Evolutionary conservation across 306 rosid genomes (phyloP).

Genomic region (Abrus pulchellus): DNA sequence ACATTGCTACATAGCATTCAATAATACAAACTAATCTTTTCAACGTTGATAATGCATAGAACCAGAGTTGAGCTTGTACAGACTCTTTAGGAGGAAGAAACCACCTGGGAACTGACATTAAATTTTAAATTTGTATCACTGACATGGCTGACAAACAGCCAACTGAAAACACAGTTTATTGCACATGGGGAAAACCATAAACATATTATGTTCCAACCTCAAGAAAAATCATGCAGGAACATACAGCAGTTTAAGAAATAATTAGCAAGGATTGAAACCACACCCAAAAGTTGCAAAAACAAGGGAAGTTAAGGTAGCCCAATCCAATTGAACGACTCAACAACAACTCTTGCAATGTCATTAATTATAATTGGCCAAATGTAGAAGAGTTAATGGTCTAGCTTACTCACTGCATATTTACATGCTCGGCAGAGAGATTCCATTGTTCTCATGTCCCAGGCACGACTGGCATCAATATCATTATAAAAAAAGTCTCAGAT

Average conservation of each 20-base stretch:
- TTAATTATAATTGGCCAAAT: conserved; percentile 26
- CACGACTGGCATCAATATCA: conserved; percentile 74
- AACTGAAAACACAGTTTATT: conserved; percentile 45
- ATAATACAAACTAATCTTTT: conserved; percentile 52
- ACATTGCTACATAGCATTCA: conserved; percentile 56
- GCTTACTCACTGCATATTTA: conserved; percentile 93
- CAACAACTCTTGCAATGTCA: conserved; percentile 12
- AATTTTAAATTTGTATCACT: conserved; percentile 51
- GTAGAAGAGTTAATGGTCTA: conserved; percentile 36
- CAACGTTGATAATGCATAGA: conserved; percentile 50
- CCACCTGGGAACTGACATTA: conserved; percentile 53
- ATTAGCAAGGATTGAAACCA: conserved; percentile 39
- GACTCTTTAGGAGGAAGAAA: conserved; percentile 53
- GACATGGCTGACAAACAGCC: conserved; percentile 49
- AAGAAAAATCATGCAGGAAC: conserved; percentile 14
- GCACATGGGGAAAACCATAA: conserved; percentile 24
- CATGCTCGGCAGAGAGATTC: conserved; percentile 99
- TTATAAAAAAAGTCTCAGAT: conserved; percentile 41
- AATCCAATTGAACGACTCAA: conserved; percentile 34
- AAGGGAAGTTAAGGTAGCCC: conserved; percentile 27
- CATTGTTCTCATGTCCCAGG: conserved; percentile 99
- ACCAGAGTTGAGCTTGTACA: conserved; percentile 53
- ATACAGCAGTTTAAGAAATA: not conserved
- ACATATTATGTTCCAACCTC: conserved; percentile 13
- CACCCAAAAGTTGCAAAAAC: conserved; percentile 8